A percentile compares a stretch with the other conserved stretches of the same genome.
These are phyloP conservation scores for Sanghuangporus weigelae DNA, from an alignment of 1,284 basidiomycete species.

Conservation along the genomic window DNA sequence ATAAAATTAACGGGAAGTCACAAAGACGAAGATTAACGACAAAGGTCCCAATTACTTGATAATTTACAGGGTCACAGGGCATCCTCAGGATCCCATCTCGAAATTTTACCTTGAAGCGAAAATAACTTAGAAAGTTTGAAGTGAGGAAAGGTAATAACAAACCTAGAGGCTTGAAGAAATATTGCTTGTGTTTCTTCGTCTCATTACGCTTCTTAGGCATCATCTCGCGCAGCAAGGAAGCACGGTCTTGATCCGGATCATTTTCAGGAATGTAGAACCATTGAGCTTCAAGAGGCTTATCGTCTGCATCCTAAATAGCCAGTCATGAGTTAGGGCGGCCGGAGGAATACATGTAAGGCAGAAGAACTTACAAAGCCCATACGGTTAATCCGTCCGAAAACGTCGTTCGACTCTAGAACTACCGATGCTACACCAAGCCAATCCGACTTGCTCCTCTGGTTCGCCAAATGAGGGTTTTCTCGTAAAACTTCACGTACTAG, in stretches of 20 bases:
- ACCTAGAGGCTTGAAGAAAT: slow-evolving; percentile 63
- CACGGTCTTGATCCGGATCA: slow-evolving; percentile 65
- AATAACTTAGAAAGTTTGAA: not conserved
- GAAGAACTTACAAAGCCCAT: slow-evolving; percentile 45
- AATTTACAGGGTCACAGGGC: slow-evolving; percentile 23
- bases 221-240: slow-evolving; percentile 56
- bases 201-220: slow-evolving; percentile 71
- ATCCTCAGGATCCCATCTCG: slow-evolving; percentile 59
- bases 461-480: slow-evolving; percentile 46
- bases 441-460: slow-evolving; percentile 37
- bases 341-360: not conserved
- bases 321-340: not conserved
- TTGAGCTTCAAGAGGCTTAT: slow-evolving; percentile 52
- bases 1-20: not conserved
- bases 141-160: not conserved
- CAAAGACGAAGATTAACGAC: not conserved
- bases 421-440: slow-evolving; percentile 45
- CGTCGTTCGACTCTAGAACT: slow-evolving; percentile 51
- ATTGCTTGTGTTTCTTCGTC: slow-evolving; percentile 77
- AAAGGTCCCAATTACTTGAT: not conserved
- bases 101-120: slow-evolving; percentile 40
- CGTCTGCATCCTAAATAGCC: slow-evolving; percentile 38
- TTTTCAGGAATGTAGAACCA: slow-evolving; percentile 74
- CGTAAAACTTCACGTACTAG: slow-evolving; percentile 47
- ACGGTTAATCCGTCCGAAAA: slow-evolving; percentile 68